These are phyloP conservation scores for Aspergillus persii DNA, from an alignment of 2,329 filamentous ascomycete genomes.

Conservation along the genomic window DNA sequence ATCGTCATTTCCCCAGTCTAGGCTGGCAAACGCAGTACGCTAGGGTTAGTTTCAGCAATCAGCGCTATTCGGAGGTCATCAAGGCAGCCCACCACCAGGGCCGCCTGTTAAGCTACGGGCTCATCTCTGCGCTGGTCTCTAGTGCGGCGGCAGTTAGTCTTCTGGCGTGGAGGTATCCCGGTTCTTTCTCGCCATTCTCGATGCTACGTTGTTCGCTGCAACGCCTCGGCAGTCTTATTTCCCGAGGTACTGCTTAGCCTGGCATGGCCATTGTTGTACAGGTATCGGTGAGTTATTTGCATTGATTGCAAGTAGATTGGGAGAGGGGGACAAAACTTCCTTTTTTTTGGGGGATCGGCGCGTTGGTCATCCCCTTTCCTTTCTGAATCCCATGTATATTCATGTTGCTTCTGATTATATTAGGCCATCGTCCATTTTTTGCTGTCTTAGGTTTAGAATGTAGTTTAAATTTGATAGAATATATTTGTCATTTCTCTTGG, in stretches of 20 bases:
- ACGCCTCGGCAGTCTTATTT: conserved; percentile 11
- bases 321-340: not conserved
- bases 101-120: conserved; percentile 50
- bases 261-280: not conserved
- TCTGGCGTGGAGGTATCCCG: conserved; percentile 31
- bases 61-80: conserved; percentile 82
- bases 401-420: too few species aligned
- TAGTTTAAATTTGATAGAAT: not conserved
- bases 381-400: not conserved
- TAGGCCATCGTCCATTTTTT: not conserved
- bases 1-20: conserved; percentile 68
- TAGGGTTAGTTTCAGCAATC: conserved; percentile 88
- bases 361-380: not conserved
- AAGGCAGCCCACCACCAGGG: conserved; percentile 68
- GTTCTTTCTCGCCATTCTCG: conserved; percentile 18
- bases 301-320: not conserved
- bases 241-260: conserved; percentile 11
- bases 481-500: not conserved
- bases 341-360: too few species aligned
- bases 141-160: conserved; percentile 29
- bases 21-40: conserved; percentile 94
- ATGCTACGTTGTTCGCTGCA: conserved; percentile 15
- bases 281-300: not conserved
- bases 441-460: not conserved
- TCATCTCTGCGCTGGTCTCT: conserved; percentile 29